Base-by-base conservation (phyloP, 495 filamentous ascomycete genomes). In the Aspergillus leporis region DNA sequence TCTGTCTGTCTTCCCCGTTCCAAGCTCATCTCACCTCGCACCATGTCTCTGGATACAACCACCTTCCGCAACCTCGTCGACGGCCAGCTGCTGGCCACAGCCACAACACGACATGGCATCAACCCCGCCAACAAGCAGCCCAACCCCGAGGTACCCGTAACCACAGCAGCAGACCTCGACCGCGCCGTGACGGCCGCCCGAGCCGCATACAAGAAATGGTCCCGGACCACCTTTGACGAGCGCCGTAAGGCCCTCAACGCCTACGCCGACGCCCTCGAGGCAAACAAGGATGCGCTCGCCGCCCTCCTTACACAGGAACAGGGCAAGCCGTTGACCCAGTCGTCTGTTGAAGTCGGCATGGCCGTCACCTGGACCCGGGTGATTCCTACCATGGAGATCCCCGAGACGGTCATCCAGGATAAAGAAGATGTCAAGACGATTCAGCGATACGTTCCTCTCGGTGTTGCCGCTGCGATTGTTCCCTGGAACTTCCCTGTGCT, bases 401-500 rank as follows among this genome's bases (percentile, higher is more conserved):
- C 66, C 4, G 57, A 61, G 8, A 68, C 60, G 12, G 59, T 70
- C 31, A 51, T 84, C 45, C 73, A 81, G 51, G 83, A 87, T 32
- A 80, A 74, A 51, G 79, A 78, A 19, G 75, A 74, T 5, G 60
- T 66, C 31, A 71, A 68, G 50, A 72, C 83, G 51, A 63, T 84
- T 28, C 75, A 75, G 8, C 81, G 78, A 0, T 75, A 85, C 80
- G 81, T 16, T 36, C 84, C 85, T 0, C 66, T 88, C 0, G 85
- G 85, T 19, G 84, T 87, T 4, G 79, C 80, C 1, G 82, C 74
- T 4, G 81, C 78, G 48, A 85, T 87, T 51, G 85, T 84, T 0
- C 85, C 85, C 19, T 88, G 85, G 76, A 87, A 87, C 64, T 82
- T 81, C 59, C 84, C 85, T 1, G 64, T 87, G 5, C 68, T 85